Evolutionary conservation across 164 flowering plant species (phyloP).

Genomic region (Stephania cephalantha): DNA sequence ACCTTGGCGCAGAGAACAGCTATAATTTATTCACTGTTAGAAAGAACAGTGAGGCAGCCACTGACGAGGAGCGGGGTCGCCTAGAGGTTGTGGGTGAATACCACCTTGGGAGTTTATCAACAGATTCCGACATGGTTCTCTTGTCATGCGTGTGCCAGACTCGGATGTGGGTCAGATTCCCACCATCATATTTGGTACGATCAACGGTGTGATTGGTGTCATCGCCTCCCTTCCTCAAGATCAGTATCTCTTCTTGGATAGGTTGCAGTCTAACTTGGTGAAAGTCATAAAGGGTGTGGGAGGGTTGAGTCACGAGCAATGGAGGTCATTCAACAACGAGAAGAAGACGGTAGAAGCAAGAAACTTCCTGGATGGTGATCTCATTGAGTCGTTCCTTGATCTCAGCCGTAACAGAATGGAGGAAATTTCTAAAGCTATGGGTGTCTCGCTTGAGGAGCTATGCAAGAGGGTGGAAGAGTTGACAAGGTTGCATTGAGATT

Average conservation of each 20-base stretch:
- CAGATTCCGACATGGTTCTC: constrained; percentile 87
- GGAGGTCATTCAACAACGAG: constrained; percentile 91
- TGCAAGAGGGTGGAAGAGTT: constrained; percentile 92
- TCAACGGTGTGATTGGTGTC: constrained; percentile 87
- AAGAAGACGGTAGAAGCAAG: constrained; percentile 76
- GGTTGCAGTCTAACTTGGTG: constrained; percentile 71
- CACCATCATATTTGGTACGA: constrained; percentile 80
- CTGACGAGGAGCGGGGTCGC: constrained; percentile 92
- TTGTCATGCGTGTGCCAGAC: constrained; percentile 92
- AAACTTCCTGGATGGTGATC: constrained; percentile 88
- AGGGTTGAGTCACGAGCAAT: constrained; percentile 92
- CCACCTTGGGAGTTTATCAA: constrained; percentile 96
- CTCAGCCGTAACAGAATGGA: constrained; percentile 79
- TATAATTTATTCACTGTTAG: constrained; percentile 84
- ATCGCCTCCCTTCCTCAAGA: constrained; percentile 87
- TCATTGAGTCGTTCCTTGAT: constrained; percentile 94
- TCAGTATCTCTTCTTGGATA: constrained; percentile 73
- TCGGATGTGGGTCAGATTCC: constrained; percentile 94
- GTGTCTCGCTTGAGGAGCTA: constrained; percentile 80
- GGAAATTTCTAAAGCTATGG: constrained; percentile 67
- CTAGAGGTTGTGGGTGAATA: constrained; percentile 91
- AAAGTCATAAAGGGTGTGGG: constrained; percentile 93
- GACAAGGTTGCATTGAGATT: constrained; percentile 70
- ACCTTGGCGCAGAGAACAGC: constrained; percentile 89
- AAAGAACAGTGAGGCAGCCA: constrained; percentile 92